These are phyloP conservation scores for Globisporangium polare DNA, from an alignment of 352 stramenopile species.

Conservation along the genomic window DNA sequence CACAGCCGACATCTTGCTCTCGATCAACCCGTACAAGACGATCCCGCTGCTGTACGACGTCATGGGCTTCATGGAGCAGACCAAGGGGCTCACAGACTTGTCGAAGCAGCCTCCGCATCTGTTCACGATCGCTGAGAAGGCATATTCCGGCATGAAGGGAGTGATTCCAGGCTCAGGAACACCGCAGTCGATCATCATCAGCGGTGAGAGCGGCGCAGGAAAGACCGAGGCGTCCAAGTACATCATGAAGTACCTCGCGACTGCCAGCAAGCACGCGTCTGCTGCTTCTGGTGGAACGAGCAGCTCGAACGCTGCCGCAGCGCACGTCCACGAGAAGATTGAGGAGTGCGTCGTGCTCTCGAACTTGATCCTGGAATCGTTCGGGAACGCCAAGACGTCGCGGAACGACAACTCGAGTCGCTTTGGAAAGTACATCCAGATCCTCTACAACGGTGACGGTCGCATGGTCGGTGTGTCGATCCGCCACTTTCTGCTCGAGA, in stretches of 20 bases:
- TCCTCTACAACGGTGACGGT: constrained; percentile 70
- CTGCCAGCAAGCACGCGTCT: constrained; percentile 56
- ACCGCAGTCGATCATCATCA: constrained; percentile 94
- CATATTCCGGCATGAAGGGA: constrained; percentile 70
- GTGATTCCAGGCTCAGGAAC: constrained; percentile 41
- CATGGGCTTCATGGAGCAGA: constrained; percentile 62
- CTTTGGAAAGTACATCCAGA: constrained; percentile 91
- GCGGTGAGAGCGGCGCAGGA: constrained; percentile 89
- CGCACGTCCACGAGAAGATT: constrained; percentile 68
- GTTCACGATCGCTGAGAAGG: constrained; percentile 79
- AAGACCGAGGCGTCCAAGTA: constrained; percentile 96
- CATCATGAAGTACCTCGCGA: constrained; percentile 86
- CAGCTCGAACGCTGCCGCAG: constrained; percentile 12
- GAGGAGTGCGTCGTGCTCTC: constrained; percentile 81
- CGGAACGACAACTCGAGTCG: constrained; percentile 89
- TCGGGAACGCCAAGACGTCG: constrained; percentile 82
- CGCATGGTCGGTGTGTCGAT: constrained; percentile 77
- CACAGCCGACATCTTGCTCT: constrained; percentile 80
- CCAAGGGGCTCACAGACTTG: constrained; percentile 22
- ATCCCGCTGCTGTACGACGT: constrained; percentile 84
- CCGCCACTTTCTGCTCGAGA: constrained; percentile 77
- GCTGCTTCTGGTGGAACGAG: constrained; percentile 5
- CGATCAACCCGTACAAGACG: constrained; percentile 85
- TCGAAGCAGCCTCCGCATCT: constrained; percentile 53
- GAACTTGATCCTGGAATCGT: constrained; percentile 81